Percentiles rank a stretch among this genome's conserved stretches.
Conservation (phyloP, 2,329 filamentous ascomycete genomes). For the Trichoderma sp. region DNA sequence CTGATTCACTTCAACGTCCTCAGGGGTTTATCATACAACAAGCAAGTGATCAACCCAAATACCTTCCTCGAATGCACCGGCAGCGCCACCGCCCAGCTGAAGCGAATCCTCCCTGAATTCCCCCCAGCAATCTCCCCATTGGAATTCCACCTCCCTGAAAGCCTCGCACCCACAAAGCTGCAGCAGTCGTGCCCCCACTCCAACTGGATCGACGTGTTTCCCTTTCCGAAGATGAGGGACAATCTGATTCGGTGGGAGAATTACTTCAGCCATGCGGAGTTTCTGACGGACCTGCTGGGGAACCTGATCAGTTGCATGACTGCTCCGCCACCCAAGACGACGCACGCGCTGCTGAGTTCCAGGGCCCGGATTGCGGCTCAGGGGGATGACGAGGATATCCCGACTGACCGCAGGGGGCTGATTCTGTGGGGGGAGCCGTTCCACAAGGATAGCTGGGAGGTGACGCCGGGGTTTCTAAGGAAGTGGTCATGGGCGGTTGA, state of each 20-base stretch:
- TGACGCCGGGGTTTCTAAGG: constrained; percentile 24
- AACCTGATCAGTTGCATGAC: constrained; percentile 13
- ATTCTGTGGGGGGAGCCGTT: constrained; percentile 29
- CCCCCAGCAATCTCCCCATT: not conserved
- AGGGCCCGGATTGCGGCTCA: not conserved
- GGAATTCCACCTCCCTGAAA: not conserved
- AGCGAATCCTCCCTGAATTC: not conserved
- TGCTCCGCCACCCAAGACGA: not conserved
- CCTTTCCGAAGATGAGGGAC: constrained; percentile 38
- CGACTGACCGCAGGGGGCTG: constrained; percentile 17
- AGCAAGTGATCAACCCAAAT: not conserved
- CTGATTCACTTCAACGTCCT: constrained; percentile 15
- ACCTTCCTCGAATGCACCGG: not conserved
- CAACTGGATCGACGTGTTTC: constrained; percentile 43
- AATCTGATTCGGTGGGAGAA: constrained; percentile 36
- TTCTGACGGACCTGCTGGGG: constrained; percentile 21
- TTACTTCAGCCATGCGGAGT: constrained; percentile 39
- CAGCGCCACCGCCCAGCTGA: not conserved
- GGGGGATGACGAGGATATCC: not conserved
- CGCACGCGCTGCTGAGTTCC: not conserved
- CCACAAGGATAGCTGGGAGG: constrained; percentile 25
- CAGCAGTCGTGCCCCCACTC: constrained; percentile 38
- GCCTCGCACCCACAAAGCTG: constrained; percentile 37
- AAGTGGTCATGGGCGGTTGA: constrained; percentile 26
- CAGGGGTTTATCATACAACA: constrained; percentile 11